phyloP scores from a whole-genome alignment of 352 stramenopile species.

The Phytophthora tubulina region DNA sequence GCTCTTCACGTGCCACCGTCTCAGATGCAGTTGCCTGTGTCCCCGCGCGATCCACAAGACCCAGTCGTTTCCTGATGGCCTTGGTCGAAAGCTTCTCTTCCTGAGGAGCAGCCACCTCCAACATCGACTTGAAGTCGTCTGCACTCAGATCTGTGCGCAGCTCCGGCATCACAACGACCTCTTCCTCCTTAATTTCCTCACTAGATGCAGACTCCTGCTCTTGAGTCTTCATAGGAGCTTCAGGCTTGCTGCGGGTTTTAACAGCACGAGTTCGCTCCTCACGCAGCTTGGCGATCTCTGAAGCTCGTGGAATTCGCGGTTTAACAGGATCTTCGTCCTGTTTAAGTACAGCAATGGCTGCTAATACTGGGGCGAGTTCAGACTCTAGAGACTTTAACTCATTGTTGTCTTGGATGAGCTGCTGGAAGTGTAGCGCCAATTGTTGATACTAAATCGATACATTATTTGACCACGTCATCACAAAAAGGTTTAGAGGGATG shows the following conservation, averaged over 20 bases:
- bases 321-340: not conserved
- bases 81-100: constrained; percentile 67
- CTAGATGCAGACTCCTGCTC: not conserved
- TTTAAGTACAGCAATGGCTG: constrained; percentile 35
- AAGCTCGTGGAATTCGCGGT: constrained; percentile 35
- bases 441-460: constrained; percentile 42
- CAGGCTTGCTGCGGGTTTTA: constrained; percentile 4
- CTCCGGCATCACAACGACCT: constrained; percentile 16
- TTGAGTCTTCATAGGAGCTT: not conserved
- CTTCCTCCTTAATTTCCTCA: constrained; percentile 10
- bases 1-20: constrained; percentile 61
- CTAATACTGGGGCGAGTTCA: constrained; percentile 29
- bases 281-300: constrained; percentile 39
- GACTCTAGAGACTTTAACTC: constrained; percentile 36
- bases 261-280: constrained; percentile 17
- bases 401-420: constrained; percentile 32
- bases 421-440: constrained; percentile 50
- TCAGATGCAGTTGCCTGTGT: constrained; percentile 49
- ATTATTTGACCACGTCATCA: constrained; percentile 19
- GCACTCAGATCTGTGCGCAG: constrained; percentile 48
- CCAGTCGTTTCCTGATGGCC: constrained; percentile 66
- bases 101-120: constrained; percentile 43
- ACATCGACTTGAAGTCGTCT: constrained; percentile 71
- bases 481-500: not conserved
- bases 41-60: constrained; percentile 50